Base-by-base conservation (phyloP, 2,329 filamentous ascomycete genomes). In the Hymenoscyphus linearis region DNA sequence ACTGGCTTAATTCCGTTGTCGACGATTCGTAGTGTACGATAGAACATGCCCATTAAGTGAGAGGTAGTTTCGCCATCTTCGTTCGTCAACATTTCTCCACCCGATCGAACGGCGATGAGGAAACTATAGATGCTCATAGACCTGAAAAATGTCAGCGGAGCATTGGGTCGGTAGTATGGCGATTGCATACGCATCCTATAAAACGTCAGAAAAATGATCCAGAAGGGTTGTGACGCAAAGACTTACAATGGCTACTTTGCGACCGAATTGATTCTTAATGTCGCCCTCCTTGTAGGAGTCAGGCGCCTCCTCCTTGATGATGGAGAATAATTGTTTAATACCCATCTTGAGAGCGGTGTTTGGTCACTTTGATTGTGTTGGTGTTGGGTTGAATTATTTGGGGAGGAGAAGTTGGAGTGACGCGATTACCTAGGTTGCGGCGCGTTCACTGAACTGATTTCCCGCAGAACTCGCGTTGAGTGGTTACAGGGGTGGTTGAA, bases 71-170 rank as follows among this genome's bases (percentile, higher is more conserved):
- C 92, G 71, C 95, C 95, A 58, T 87, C 88, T 72, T 99, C 95
- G 76, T 88, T 96, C 83, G 88, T 98, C 70, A 99, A 87, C 77
- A 97, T 92, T 75, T 99, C 91, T 69, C 95, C 95, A 70, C 96
- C 92, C 71, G 93, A 97, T 69, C 95, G 92, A 60, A 99, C 95
- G 56, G 95, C 95, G 74, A 99, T 95, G 64, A 99, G 85, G 80
- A 99, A 99, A 76, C 91, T 96, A 82, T 99, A 99, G 72, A 99
- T 93, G 77, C 91, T 96, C 95, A 99, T 99, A 55, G 95, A 99
- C 53, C 87, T 90, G 70, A 57, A 26, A 36, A 54, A n/a, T 63
- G 47, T 71, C 57, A 70, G 67, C 55, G 58, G 2, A 18, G 50
- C 27, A 27, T 22, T 6, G 10, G 7, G 18, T 22, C n/a, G 5